Evolutionary conservation across 1,284 basidiomycete species (phyloP).

Genomic region (Takashimella koratensis): DNA sequence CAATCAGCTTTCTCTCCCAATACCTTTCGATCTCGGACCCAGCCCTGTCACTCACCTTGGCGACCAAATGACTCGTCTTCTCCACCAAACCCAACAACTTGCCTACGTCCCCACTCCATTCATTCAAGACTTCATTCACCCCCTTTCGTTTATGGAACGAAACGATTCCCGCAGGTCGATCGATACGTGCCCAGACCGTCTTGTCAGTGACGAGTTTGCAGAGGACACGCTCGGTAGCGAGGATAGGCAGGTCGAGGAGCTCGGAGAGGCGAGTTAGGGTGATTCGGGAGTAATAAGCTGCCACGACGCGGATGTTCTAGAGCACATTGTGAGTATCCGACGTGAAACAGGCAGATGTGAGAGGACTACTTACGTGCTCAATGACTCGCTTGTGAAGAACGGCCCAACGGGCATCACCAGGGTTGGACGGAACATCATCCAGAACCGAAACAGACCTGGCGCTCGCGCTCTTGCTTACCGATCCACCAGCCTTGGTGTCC

Average conservation of each 20-base stretch:
- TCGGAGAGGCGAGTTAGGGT: slow-evolving; percentile 76
- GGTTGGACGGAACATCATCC: slow-evolving; percentile 4
- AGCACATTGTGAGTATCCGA: background rate
- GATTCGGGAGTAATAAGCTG: slow-evolving; percentile 92
- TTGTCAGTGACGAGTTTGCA: slow-evolving; percentile 85
- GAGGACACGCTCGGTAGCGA: slow-evolving; percentile 82
- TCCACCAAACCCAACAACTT: slow-evolving; percentile 60
- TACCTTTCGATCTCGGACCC: background rate
- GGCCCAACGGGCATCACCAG: slow-evolving; percentile 79
- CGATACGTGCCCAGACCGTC: slow-evolving; percentile 89
- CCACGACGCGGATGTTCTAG: slow-evolving; percentile 95
- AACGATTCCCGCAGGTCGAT: slow-evolving; percentile 85
- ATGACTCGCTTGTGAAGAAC: slow-evolving; percentile 93
- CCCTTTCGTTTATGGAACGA: slow-evolving; percentile 72
- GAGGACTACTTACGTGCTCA: slow-evolving; percentile 72
- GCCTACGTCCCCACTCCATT: slow-evolving; percentile 94
- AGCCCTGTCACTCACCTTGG: slow-evolving; percentile 51
- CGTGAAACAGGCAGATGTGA: background rate
- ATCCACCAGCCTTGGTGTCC: slow-evolving; percentile 24
- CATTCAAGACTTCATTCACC: slow-evolving; percentile 88
- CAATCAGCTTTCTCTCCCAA: background rate
- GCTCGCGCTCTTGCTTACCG: background rate
- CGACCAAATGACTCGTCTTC: slow-evolving; percentile 54
- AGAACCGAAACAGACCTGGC: background rate
- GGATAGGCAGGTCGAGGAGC: slow-evolving; percentile 77